phyloP scores from a whole-genome alignment of 2,329 filamentous ascomycete genomes.

The Fusarium goolgardi region DNA sequence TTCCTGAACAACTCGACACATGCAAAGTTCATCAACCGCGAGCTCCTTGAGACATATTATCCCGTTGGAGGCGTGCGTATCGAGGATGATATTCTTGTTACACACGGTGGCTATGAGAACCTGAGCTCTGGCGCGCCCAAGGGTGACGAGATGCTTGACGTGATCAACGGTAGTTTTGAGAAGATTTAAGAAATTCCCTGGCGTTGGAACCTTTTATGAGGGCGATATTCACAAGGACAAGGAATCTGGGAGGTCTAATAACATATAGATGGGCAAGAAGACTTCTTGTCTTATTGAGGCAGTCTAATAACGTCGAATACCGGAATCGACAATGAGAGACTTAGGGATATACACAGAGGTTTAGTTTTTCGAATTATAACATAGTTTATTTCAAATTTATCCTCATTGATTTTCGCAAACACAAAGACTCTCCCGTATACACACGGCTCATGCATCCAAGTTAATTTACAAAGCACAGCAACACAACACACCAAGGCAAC shows the following conservation, averaged over 20 bases:
- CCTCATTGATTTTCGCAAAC: conserved; percentile 39
- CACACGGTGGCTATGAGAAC: conserved; percentile 82
- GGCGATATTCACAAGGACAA: neutral
- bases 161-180: conserved; percentile 61
- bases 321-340: conserved; percentile 10
- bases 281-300: neutral
- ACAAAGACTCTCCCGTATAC: conserved; percentile 35
- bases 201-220: neutral
- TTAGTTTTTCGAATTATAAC: conserved; percentile 11
- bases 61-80: conserved; percentile 89
- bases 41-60: conserved; percentile 76
- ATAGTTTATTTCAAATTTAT: conserved; percentile 28
- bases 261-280: conserved; percentile 1
- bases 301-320: neutral
- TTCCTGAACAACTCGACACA: conserved; percentile 70
- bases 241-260: conserved; percentile 4
- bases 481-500: conserved; percentile 12
- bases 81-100: conserved; percentile 90
- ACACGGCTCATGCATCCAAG: conserved; percentile 31
- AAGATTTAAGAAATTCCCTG: conserved; percentile 31
- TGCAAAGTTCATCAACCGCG: conserved; percentile 72
- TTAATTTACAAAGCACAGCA: conserved; percentile 40
- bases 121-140: conserved; percentile 80
- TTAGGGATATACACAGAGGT: neutral
- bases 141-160: conserved; percentile 73